Evolutionary conservation across 306 rosid species (phyloP), one percentile per base, ranked within the genome.

Genomic region (Canavalia gladiata): DNA sequence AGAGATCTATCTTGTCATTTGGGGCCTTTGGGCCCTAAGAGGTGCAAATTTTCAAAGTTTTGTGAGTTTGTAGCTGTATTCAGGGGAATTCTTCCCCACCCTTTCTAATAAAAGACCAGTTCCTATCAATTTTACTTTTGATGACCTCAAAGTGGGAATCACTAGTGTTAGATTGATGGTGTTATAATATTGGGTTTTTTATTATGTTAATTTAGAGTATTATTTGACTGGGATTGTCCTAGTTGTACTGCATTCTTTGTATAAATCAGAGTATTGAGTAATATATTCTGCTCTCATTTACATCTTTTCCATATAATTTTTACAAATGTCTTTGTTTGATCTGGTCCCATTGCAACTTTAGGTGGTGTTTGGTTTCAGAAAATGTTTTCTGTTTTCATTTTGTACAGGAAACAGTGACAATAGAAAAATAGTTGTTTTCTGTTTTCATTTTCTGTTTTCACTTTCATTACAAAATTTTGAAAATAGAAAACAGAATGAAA

Each of bases 261-360:
- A n/a, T 35, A 62, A 62, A 63, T 63, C 46, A 37, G 49, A 63
- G 47, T 63, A 63, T 9, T 4, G 29, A 67, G 57, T 47, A 47
- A 31, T 49, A 70, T 49, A 70, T 33, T 41, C 62, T 6, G 1
- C 12, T 69, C 13, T 31, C 29, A 4, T 29, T 49, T 47, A 30
- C 67, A 60, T 60, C 42, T 49, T 47, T 49, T 34, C 12, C 30
- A 0, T 47, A 31, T 30, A 70, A 49, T 70, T 52, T 52, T 35
- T 39, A 30, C 30, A 70, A 73, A 28, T 37, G 18, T 35, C 69
- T 54, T 69, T 57, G 59, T 42, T 55, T n/a, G 65, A 51, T 35
- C 41, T 45, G 52, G 58, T 69, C 43, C 29, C 2, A 33, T 55
- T 5, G 69, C 57, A 68, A 10, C n/a, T 7, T 39, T 77, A 52